Conservation (phyloP, 345 rosid species). For the Citrus glauca region DNA sequence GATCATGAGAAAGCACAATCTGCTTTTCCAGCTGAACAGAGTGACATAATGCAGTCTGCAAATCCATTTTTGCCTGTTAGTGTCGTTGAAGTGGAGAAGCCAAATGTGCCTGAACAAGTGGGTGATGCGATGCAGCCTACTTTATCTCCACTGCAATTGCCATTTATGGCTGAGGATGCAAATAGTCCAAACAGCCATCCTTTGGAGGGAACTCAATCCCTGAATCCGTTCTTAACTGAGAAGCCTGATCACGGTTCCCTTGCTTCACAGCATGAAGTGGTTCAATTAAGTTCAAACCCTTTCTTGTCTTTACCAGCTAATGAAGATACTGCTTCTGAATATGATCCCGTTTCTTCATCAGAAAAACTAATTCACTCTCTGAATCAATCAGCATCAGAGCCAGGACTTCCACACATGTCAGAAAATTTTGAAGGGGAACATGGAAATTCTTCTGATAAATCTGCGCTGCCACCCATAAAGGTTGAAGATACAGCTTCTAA, state of each 20-base stretch:
- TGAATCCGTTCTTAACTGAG: constrained; percentile 27
- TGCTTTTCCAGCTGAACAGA: constrained; percentile 27
- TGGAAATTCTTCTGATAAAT: too few relatives aligned
- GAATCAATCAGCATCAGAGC: constrained; percentile 21
- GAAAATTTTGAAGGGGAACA: too few relatives aligned
- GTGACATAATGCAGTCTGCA: constrained; percentile 18
- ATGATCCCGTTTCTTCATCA: constrained; percentile 20
- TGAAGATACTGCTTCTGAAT: constrained; percentile 18
- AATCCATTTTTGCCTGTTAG: constrained; percentile 17
- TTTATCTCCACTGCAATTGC: constrained; percentile 23
- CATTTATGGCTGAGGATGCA: constrained; percentile 15
- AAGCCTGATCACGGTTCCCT: constrained; percentile 25
- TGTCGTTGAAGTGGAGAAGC: constrained; percentile 15
- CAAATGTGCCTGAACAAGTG: constrained; percentile 23
- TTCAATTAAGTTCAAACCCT: constrained; percentile 24
- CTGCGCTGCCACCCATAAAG: too few relatives aligned
- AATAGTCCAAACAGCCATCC: constrained; percentile 21
- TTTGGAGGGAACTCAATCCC: constrained; percentile 22
- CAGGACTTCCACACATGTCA: background rate
- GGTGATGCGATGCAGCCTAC: constrained; percentile 24
- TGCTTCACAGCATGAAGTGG: constrained; percentile 24
- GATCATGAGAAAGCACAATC: constrained; percentile 31
- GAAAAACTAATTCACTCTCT: constrained; percentile 15
- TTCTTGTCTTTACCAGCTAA: constrained; percentile 13
- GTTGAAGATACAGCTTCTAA: constrained; percentile 21